phyloP scores from a whole-genome alignment of 768 basidiomycete species.

The Pisolithus microcarpus region DNA sequence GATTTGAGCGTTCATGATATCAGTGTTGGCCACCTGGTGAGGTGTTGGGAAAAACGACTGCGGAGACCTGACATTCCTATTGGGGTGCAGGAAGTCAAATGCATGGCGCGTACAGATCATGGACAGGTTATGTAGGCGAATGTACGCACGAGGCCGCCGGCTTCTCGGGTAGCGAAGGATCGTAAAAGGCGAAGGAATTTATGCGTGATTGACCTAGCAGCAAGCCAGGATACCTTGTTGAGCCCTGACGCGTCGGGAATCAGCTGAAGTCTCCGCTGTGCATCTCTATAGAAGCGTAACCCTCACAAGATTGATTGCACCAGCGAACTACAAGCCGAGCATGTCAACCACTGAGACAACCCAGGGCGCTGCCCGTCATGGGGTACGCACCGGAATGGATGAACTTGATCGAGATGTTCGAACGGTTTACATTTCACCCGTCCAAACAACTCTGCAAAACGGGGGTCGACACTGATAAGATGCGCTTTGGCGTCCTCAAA shows the following conservation, averaged over 20 bases:
- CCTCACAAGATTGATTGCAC: constrained; percentile 65
- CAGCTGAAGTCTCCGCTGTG: background rate
- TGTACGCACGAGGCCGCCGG: constrained; percentile 40
- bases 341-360: background rate
- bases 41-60: constrained; percentile 66
- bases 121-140: background rate
- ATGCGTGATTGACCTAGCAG: constrained; percentile 77
- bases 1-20: constrained; percentile 52
- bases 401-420: constrained; percentile 64
- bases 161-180: constrained; percentile 67
- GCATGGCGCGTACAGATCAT: too few species aligned
- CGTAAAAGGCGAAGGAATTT: constrained; percentile 71
- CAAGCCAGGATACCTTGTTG: constrained; percentile 85
- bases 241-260: constrained; percentile 34
- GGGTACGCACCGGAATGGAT: constrained; percentile 65
- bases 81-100: background rate
- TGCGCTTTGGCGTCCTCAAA: constrained; percentile 71
- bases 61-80: constrained; percentile 15
- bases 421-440: constrained; percentile 70
- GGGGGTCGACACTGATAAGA: constrained; percentile 55
- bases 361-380: background rate
- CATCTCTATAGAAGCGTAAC: background rate
- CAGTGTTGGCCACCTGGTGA: constrained; percentile 54
- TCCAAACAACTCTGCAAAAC: constrained; percentile 65
- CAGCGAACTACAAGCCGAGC: constrained; percentile 45